These are phyloP conservation scores for Bipolaris oryzae DNA, from an alignment of 2,329 filamentous ascomycete genomes.

Conservation along the genomic window DNA sequence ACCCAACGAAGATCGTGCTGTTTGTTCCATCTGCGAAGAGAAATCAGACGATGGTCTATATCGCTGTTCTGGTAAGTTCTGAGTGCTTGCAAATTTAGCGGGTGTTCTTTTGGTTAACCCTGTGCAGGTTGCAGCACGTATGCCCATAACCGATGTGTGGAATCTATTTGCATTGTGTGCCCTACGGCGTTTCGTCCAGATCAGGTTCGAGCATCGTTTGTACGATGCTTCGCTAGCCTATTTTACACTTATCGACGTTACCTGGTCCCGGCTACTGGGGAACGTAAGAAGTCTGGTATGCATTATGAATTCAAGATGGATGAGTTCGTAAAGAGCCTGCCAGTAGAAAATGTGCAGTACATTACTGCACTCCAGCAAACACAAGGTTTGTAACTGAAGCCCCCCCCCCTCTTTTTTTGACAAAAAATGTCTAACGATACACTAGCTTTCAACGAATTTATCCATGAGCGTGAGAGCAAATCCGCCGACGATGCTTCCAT, in stretches of 20 bases:
- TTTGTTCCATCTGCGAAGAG: constrained; percentile 78
- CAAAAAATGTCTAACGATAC: constrained; percentile 14
- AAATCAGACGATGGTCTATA: constrained; percentile 76
- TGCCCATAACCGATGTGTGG: constrained; percentile 65
- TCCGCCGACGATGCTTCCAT: constrained; percentile 67
- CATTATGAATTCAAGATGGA: constrained; percentile 71
- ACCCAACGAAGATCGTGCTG: constrained; percentile 62
- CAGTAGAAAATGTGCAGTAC: constrained; percentile 68
- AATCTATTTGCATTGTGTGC: constrained; percentile 68
- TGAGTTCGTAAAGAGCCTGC: constrained; percentile 67
- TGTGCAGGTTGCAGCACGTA: constrained; percentile 59
- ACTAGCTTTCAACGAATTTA: constrained; percentile 78
- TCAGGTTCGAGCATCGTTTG: constrained; percentile 70
- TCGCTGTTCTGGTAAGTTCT: constrained; percentile 64
- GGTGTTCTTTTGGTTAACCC: constrained; percentile 28
- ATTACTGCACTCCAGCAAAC: constrained; percentile 68
- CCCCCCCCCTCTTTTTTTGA: not conserved
- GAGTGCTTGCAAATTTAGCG: constrained; percentile 8
- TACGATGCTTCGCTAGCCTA: constrained; percentile 70
- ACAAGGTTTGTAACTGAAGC: constrained; percentile 54
- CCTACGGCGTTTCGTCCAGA: constrained; percentile 70
- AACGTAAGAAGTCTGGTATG: constrained; percentile 67
- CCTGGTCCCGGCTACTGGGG: constrained; percentile 63
- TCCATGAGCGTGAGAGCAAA: constrained; percentile 76
- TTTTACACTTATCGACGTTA: constrained; percentile 72